Evolutionary conservation across 192 early-diverging fungal genomes (phyloP).

Genomic region (Linnemannia schmuckeri): DNA sequence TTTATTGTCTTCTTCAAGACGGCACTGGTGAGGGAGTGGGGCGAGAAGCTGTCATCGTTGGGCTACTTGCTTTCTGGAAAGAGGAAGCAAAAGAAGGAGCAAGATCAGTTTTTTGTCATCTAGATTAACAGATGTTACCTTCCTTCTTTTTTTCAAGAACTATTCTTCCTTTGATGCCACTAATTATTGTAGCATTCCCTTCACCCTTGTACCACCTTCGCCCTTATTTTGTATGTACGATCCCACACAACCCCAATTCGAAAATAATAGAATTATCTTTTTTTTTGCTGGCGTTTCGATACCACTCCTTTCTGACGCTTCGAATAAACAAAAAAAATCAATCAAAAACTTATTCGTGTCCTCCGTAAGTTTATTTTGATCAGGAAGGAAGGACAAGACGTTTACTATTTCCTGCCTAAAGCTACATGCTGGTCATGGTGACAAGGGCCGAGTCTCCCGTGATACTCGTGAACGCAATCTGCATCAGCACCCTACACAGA

Average conservation of each 20-base stretch:
- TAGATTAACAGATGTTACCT: conserved; percentile 14
- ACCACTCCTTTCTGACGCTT: background rate
- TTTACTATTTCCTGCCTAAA: background rate
- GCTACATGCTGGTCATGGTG: conserved; percentile 48
- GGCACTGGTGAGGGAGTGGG: conserved; percentile 60
- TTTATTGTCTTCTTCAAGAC: conserved; percentile 64
- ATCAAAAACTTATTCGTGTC: background rate
- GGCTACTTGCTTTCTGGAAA: conserved; percentile 47
- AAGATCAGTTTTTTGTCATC: conserved; percentile 68
- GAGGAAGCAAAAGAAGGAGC: conserved; percentile 51
- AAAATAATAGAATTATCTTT: background rate
- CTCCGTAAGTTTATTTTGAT: too few species aligned
- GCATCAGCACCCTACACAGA: conserved; percentile 57
- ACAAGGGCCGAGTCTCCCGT: conserved; percentile 52
- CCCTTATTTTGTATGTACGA: background rate
- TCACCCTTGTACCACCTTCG: background rate
- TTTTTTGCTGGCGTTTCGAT: background rate
- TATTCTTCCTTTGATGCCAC: background rate
- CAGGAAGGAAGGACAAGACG: background rate
- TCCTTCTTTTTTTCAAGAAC: background rate
- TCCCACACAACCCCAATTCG: background rate
- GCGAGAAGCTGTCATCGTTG: conserved; percentile 56
- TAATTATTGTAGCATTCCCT: conserved; percentile 2
- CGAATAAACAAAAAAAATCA: background rate
- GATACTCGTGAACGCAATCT: conserved; percentile 59